Conservation (phyloP, 2,329 filamentous ascomycete genomes). For the Aschersonia sp. region DNA sequence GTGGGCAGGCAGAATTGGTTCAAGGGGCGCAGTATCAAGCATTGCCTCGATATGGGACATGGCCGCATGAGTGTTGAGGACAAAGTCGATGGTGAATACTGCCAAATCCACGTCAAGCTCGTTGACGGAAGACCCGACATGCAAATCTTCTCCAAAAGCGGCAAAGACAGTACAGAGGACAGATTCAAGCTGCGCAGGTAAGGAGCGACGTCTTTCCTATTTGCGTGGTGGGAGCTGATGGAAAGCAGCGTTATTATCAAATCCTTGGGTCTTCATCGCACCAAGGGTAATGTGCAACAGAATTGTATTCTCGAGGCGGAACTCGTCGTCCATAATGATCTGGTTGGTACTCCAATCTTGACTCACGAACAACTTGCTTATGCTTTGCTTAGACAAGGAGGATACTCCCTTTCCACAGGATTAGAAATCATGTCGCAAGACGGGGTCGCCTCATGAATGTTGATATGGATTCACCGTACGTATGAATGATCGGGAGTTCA, state of each 20-base stretch:
- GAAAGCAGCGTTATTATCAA: constrained; percentile 38
- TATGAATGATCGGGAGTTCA: constrained; percentile 1
- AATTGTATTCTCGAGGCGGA: constrained; percentile 76
- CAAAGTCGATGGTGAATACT: constrained; percentile 84
- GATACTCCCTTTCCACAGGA: constrained; percentile 66
- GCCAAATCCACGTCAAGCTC: constrained; percentile 71
- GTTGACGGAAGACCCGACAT: constrained; percentile 39
- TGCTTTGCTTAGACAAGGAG: constrained; percentile 16
- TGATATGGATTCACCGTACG: constrained; percentile 53
- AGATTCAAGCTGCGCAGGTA: constrained; percentile 43
- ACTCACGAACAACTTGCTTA: background rate
- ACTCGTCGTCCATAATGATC: constrained; percentile 62
- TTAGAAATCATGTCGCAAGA: constrained; percentile 65
- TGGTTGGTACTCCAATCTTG: constrained; percentile 17
- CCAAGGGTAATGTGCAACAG: constrained; percentile 42
- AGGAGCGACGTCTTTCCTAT: constrained; percentile 5
- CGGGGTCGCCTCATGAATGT: constrained; percentile 58
- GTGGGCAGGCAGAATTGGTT: constrained; percentile 49
- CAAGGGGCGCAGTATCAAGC: constrained; percentile 57
- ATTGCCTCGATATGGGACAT: constrained; percentile 53
- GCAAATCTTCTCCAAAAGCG: constrained; percentile 83
- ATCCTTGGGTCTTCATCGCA: constrained; percentile 46
- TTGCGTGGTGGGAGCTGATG: constrained; percentile 5
- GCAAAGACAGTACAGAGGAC: constrained; percentile 74
- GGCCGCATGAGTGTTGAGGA: constrained; percentile 58